Base-by-base conservation (phyloP, 345 rosid genomes). In the Syzygium aqueum region DNA sequence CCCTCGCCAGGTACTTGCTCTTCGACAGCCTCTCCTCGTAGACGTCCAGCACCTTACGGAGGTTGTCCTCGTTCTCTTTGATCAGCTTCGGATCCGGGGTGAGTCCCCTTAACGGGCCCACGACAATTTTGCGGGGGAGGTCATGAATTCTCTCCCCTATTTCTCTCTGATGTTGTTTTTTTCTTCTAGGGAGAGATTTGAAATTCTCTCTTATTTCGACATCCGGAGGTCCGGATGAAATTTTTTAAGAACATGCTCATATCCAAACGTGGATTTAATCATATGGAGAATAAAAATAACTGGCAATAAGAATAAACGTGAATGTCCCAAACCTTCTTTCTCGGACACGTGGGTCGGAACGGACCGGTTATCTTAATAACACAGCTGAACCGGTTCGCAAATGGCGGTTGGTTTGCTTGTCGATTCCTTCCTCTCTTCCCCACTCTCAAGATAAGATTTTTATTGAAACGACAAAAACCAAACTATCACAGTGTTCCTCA, bases 1-100 rank as follows among this genome's bases (percentile, higher is more conserved):
- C 96, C 2, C 97, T 97, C 2, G 93, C 96, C 33, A 93, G 86
- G 90, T 96, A 95, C 91, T 93, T 91, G 93, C 90, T 92, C 90
- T 90, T 91, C 0, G 96, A 88, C 21, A 95, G 94, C 86, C 95
- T 93, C 53, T 93, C 94, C 87, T 95, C 96, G 84, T 96, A 94
- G 1, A 96, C 61, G 59, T 95, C 97, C 57, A 96, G 90, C 3
- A 92, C 94, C 86, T 78, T 89, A 0, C 63, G 85, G 1, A 96
- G 97, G 85, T 94, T 94, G 85, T 92, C 94, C 78, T 95, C 98
- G 10, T 92, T 93, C 87, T 96, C 97, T 85, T 90, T 89, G 25
- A 96, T 91, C 84, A 91, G 15, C 15, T 95, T 90, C 88, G 92
- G 92, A 77, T 96, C 94, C 2, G 86, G 52, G 9, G 93, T 85